phyloP scores from a whole-genome alignment of 306 rosid genomes.

The Cicer bijugum region DNA sequence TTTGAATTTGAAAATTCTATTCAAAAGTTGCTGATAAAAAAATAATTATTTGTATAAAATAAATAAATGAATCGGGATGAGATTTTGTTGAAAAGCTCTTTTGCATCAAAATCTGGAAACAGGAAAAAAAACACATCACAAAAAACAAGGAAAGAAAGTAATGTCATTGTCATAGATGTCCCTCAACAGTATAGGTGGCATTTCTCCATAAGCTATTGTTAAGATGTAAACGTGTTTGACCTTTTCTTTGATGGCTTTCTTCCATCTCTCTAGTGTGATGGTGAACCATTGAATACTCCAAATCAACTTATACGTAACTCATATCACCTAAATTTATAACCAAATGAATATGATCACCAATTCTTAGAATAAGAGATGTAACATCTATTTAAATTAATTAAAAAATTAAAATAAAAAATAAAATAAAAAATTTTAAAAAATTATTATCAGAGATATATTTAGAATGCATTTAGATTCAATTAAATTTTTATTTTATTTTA shows the following conservation, averaged over 20 bases:
- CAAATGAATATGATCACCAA: too few species aligned
- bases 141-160: constrained; percentile 29
- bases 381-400: too few species aligned
- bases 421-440: too few species aligned
- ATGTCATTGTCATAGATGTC: background rate
- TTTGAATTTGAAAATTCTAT: background rate
- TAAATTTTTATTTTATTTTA: too few species aligned
- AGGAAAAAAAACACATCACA: constrained; percentile 34
- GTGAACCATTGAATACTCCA: too few species aligned
- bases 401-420: too few species aligned
- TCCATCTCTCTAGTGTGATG: constrained; percentile 20
- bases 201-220: constrained; percentile 9
- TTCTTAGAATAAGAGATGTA: too few species aligned
- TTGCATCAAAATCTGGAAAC: constrained; percentile 41
- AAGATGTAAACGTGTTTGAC: constrained; percentile 27
- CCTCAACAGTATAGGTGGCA: constrained; percentile 27
- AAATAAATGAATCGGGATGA: background rate
- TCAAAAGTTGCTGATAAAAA: background rate
- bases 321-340: too few species aligned
- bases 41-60: background rate
- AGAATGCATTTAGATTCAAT: accelerated
- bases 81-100: constrained; percentile 19
- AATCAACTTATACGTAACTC: too few species aligned
- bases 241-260: constrained; percentile 39
- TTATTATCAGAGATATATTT: too few species aligned